phyloP scores from a whole-genome alignment of 192 early-diverging fungal species.

The Gigaspora rosea region DNA sequence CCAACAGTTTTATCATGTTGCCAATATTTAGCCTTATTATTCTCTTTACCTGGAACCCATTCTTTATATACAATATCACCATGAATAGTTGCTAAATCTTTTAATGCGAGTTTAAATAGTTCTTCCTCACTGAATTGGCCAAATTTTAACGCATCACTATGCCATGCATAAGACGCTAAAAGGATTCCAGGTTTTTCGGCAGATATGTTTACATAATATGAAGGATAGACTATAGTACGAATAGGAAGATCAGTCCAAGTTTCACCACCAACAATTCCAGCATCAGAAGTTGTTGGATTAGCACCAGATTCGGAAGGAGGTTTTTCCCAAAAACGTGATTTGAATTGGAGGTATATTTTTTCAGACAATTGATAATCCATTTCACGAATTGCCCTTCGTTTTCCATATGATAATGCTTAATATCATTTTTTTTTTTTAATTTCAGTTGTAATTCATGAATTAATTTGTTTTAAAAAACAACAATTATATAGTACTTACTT shows the following conservation, averaged over 20 bases:
- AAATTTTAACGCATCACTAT: constrained; percentile 9
- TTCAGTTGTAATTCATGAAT: no score
- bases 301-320: no score
- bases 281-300: background rate
- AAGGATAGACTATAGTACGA: no score
- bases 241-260: constrained; percentile 32
- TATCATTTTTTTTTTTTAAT: no score
- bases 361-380: no score
- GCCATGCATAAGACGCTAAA: constrained; percentile 33
- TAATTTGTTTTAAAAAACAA: background rate
- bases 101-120: no score
- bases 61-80: constrained; percentile 20
- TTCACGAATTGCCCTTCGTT: no score
- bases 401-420: no score
- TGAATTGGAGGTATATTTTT: no score
- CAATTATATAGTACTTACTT: background rate
- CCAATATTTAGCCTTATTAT: constrained; percentile 33
- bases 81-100: no score
- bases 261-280: constrained; percentile 33
- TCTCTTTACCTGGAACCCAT: constrained; percentile 12
- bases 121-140: constrained; percentile 31
- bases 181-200: constrained; percentile 24
- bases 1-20: constrained; percentile 19
- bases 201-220: no score
- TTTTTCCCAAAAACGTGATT: no score